Conservation (phyloP, 2,329 filamentous ascomycete genomes). For the Pseudogymnoascus sp. region DNA sequence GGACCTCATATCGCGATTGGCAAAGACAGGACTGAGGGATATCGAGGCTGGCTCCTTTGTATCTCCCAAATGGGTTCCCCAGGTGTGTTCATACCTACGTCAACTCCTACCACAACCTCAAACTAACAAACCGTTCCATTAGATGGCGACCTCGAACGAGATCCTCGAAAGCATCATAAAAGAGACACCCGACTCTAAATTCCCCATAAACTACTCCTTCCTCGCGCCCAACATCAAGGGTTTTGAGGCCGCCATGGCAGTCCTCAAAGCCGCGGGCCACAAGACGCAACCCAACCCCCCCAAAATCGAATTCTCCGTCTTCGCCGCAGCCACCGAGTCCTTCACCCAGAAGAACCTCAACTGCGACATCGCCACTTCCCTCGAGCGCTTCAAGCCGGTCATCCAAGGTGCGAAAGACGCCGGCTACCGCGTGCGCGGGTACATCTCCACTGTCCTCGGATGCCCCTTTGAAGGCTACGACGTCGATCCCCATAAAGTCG, state of each 20-base stretch:
- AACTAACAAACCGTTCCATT: conserved; percentile 7
- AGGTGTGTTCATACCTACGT: conserved; percentile 39
- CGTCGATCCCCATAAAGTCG: conserved; percentile 54
- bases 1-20: conserved; percentile 62
- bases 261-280: conserved; percentile 35
- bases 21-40: conserved; percentile 57
- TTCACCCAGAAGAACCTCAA: conserved; percentile 80
- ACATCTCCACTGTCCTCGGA: conserved; percentile 72
- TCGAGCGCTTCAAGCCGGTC: conserved; percentile 61
- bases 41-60: conserved; percentile 83
- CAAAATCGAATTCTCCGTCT: conserved; percentile 65
- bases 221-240: conserved; percentile 72
- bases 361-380: conserved; percentile 66
- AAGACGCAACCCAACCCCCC: conserved; percentile 25
- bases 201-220: conserved; percentile 66
- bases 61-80: conserved; percentile 75
- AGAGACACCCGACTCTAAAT: conserved; percentile 43
- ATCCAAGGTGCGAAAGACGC: conserved; percentile 58
- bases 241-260: conserved; percentile 50
- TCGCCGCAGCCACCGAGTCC: conserved; percentile 71
- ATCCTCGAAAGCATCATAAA: conserved; percentile 63
- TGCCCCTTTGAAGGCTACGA: conserved; percentile 68
- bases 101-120: neutral
- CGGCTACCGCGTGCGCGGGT: conserved; percentile 64
- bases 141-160: conserved; percentile 74